phyloP scores from a whole-genome alignment of 75 land plant genomes.

The Ceratopteris richardii region DNA sequence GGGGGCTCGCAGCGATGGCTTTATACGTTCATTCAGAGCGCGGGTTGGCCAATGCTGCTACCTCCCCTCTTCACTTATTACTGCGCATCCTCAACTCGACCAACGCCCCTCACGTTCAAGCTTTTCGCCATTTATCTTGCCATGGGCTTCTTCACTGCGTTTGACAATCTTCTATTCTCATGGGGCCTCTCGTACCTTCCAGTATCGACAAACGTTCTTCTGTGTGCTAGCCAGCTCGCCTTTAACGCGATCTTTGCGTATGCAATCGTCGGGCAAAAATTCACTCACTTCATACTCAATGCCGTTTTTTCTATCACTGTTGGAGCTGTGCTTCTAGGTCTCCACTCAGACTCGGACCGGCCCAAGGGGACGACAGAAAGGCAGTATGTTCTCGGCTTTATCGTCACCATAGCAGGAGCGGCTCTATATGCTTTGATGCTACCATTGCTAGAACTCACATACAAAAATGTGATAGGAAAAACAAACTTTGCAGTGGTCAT shows the following conservation, averaged over 20 bases:
- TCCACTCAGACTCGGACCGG: constrained; percentile 11
- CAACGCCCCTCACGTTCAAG: not conserved
- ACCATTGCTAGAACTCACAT: constrained; percentile 13
- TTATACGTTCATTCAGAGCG: not conserved
- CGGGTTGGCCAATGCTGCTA: not conserved
- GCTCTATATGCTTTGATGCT: constrained; percentile 26
- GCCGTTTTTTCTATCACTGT: constrained; percentile 15
- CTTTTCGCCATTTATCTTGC: not conserved
- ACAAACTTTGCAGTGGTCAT: constrained; percentile 13
- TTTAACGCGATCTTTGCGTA: constrained; percentile 27
- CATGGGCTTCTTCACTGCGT: constrained; percentile 38
- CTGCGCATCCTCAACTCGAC: no score
- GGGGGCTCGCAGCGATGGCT: constrained; percentile 3
- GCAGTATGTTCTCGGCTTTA: constrained; percentile 18
- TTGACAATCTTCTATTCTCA: constrained; percentile 50
- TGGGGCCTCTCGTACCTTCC: constrained; percentile 46
- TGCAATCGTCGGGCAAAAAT: constrained; percentile 17
- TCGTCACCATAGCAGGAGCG: constrained; percentile 16
- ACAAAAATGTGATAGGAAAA: not conserved
- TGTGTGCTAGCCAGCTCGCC: not conserved
- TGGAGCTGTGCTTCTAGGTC: constrained; percentile 14
- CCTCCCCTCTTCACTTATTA: no score
- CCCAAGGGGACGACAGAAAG: constrained; percentile 7
- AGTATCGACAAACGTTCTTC: constrained; percentile 35
- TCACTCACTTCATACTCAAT: constrained; percentile 12